phyloP scores from a whole-genome alignment of 345 rosid genomes.

The Eucalyptus paniculata region DNA sequence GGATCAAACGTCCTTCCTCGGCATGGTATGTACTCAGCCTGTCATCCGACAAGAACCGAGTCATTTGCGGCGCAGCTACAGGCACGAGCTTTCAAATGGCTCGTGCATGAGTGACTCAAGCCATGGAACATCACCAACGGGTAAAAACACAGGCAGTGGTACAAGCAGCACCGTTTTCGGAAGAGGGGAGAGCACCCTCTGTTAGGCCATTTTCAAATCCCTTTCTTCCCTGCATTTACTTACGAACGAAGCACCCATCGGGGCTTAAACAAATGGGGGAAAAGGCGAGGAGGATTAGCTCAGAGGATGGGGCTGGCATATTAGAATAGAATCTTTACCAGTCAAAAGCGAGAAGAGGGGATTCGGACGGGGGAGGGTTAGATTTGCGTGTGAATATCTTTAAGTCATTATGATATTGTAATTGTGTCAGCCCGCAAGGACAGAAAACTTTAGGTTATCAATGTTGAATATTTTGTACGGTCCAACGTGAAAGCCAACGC shows the following conservation, averaged over 20 bases:
- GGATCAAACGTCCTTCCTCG: not conserved
- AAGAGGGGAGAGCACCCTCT: not conserved
- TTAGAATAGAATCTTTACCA: constrained; percentile 14
- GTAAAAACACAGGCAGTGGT: not conserved
- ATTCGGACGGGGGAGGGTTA: not conserved
- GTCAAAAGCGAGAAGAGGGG: constrained; percentile 20
- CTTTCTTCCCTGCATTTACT: not conserved
- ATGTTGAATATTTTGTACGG: not conserved
- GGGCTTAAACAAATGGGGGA: not conserved
- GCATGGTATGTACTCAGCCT: not conserved
- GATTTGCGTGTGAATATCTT: not conserved
- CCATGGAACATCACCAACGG: not conserved
- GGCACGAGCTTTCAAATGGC: not conserved
- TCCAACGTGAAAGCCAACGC: not conserved
- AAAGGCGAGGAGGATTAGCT: not conserved
- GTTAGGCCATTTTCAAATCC: not conserved
- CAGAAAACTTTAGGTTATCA: not conserved
- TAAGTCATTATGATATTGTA: not conserved
- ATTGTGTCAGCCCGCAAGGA: constrained; percentile 1
- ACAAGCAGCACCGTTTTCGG: not conserved
- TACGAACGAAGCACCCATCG: not conserved
- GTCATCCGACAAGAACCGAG: not conserved
- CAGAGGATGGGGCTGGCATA: not conserved
- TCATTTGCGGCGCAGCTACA: not conserved
- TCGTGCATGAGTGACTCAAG: not conserved